A percentile compares a stretch with the other conserved stretches of the same genome.
Evolutionary conservation across 1,284 basidiomycete genomes (phyloP).

Genomic region (Ustilago esculenta): DNA sequence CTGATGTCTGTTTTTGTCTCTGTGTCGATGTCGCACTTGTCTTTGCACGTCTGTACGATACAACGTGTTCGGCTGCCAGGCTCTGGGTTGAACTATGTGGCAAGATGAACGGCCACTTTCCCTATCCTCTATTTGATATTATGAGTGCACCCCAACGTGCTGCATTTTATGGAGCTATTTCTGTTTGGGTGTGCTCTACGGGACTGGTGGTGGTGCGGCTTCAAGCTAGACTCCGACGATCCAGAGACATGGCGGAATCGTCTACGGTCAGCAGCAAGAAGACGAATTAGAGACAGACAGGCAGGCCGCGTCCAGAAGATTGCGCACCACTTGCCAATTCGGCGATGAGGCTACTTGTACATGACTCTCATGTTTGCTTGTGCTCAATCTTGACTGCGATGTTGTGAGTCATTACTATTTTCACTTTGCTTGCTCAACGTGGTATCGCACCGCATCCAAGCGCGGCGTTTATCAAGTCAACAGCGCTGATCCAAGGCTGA

Average conservation of each 20-base stretch:
- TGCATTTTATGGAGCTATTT: conserved; percentile 27
- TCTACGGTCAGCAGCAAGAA: neutral
- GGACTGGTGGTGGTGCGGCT: conserved; percentile 8
- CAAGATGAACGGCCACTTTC: conserved; percentile 42
- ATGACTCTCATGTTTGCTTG: neutral
- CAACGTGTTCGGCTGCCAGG: conserved; percentile 13
- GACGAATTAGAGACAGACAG: too few relatives aligned
- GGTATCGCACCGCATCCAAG: too few relatives aligned
- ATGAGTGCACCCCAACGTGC: conserved; percentile 18
- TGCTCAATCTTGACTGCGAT: neutral
- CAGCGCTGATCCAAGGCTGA: too few relatives aligned
- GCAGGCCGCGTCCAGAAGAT: too few relatives aligned
- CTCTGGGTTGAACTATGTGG: conserved; percentile 52
- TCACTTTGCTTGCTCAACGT: too few relatives aligned
- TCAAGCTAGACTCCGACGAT: conserved; percentile 11
- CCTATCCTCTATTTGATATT: conserved; percentile 52
- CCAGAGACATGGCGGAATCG: neutral
- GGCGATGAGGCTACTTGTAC: neutral
- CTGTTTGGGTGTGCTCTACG: conserved; percentile 5
- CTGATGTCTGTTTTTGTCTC: neutral
- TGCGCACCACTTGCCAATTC: too few relatives aligned
- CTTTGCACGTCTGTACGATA: too few relatives aligned
- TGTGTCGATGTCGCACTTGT: too few relatives aligned
- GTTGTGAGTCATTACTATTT: too few relatives aligned
- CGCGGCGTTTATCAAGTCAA: too few relatives aligned